These are phyloP conservation scores for Penicillium robsamsonii DNA, from an alignment of 495 filamentous ascomycete genomes.

Conservation along the genomic window DNA sequence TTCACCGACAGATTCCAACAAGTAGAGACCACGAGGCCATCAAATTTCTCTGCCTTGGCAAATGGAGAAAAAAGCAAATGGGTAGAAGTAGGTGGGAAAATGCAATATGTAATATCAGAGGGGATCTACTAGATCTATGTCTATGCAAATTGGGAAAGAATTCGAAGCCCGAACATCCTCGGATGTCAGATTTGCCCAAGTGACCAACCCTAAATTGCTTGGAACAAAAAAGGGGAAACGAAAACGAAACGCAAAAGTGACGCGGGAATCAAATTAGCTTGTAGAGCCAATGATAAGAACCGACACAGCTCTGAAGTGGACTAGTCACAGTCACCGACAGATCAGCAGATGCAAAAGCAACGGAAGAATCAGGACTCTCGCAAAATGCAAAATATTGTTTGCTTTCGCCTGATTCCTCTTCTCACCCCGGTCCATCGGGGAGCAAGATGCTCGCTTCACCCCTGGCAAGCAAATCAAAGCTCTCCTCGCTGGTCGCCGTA, in stretches of 20 bases:
- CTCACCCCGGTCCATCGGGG: slow-evolving; percentile 21
- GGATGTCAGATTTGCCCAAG: not conserved
- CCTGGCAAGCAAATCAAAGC: slow-evolving; percentile 55
- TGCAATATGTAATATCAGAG: not conserved
- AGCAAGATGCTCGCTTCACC: slow-evolving; percentile 49
- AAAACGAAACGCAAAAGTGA: not conserved
- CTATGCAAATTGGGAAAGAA: not conserved
- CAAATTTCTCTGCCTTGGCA: not conserved
- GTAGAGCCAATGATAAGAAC: slow-evolving; percentile 1
- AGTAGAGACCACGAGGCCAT: slow-evolving; percentile 3
- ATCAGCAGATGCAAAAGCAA: slow-evolving; percentile 6
- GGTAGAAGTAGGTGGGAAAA: not conserved
- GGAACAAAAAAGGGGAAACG: not conserved
- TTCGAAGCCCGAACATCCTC: not conserved
- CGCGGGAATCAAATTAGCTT: not conserved
- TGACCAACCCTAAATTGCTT: not conserved
- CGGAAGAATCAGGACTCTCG: not conserved
- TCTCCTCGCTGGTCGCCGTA: slow-evolving; percentile 57
- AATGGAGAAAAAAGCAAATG: not conserved
- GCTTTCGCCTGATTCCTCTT: slow-evolving; percentile 9
- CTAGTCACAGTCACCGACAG: not conserved
- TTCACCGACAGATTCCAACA: slow-evolving; percentile 5
- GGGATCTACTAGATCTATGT: not conserved
- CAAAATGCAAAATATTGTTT: slow-evolving; percentile 3
- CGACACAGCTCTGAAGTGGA: not conserved